Evolutionary conservation across 805 yeast species (phyloP), one percentile per base, ranked within the genome.

Genomic region (Wickerhamiella brachini): DNA sequence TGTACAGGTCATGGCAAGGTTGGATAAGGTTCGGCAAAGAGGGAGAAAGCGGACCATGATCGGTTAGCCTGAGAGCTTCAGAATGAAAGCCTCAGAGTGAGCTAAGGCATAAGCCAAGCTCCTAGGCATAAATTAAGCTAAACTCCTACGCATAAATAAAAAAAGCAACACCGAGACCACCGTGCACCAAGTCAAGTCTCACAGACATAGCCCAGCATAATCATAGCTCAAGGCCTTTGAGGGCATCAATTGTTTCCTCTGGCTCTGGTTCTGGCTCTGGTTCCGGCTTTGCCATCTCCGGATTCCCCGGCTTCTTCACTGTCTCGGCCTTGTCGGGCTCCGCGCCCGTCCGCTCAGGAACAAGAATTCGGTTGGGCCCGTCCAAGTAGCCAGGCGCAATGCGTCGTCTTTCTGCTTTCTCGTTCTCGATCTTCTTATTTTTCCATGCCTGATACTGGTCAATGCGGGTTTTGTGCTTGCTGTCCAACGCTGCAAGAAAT

Each of bases 21-120:
- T 93, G 48, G 85, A 81, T 50, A 94, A 83, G 44, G 97, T 90
- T 1, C 72, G 97, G 60, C 65, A 83, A 70, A 78, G 98, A 63
- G 98, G 98, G 1, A 75, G 98, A 58, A 93, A 93, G 75, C 77
- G 98, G 66, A 83, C 95, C 53, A 86, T 90, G 95, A 68, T 89
- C 47, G 98, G 98, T 17, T 81, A 59, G 8, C n/a, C n/a, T n/a
- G n/a, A n/a, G n/a, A n/a, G n/a, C n/a, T n/a, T n/a, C n/a, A n/a
- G n/a, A n/a, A n/a, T n/a, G n/a, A n/a, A n/a, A n/a, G n/a, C n/a
- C n/a, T n/a, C n/a, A n/a, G n/a, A n/a, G n/a, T n/a, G n/a, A n/a
- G n/a, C n/a, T n/a, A n/a, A n/a, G n/a, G n/a, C n/a, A n/a, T n/a
- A n/a, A n/a, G n/a, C n/a, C n/a, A n/a, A n/a, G n/a, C n/a, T n/a